Evolutionary conservation across 345 rosid genomes (phyloP), one percentile per base, ranked within the genome.

Genomic region (Linum lewisii): DNA sequence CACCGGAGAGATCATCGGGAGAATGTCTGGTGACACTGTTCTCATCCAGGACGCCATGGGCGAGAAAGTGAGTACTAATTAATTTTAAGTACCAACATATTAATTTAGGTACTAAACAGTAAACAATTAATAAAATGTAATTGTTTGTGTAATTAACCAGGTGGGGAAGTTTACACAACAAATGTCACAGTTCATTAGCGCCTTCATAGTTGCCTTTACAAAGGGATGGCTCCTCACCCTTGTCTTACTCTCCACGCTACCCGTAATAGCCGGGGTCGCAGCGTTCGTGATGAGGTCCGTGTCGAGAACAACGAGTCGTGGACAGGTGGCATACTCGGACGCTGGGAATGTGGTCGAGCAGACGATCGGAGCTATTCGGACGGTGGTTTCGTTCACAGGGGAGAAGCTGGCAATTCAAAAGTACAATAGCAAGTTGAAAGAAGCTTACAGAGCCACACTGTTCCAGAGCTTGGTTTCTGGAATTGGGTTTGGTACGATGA

Each of bases 31-130:
- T 10, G 98, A 91, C 62, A 91, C 98, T 5, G 77, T 91, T 60
- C 81, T 87, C 64, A 84, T 91, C 70, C 94, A 91, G 73, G 94
- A 91, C 0, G 97, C 97, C 25, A 81, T 90, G 84, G 96, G 97
- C 20, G 98, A 87, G 63, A 91, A 91, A 91, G 95, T 84, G 32
- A 26, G 32, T 26, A 6, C 32, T 26, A 26, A 26, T 26, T 2
- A 26, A n/a, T n/a, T n/a, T n/a, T 26, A 26, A 2, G 32, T 26
- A 2, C 32, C 32, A 26, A 26, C 32, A 26, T 26, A 26, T 26
- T 6, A 26, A 2, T 26, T 2, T 26, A 26, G 2, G 32, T n/a
- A n/a, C n/a, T n/a, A n/a, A n/a, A n/a, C n/a, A n/a, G n/a, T n/a
- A n/a, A n/a, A n/a, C n/a, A n/a, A n/a, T n/a, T n/a, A n/a, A n/a